Evolutionary conservation across 2,329 filamentous ascomycete species (phyloP).

Genomic region (Cladobotryum mycophilum): DNA sequence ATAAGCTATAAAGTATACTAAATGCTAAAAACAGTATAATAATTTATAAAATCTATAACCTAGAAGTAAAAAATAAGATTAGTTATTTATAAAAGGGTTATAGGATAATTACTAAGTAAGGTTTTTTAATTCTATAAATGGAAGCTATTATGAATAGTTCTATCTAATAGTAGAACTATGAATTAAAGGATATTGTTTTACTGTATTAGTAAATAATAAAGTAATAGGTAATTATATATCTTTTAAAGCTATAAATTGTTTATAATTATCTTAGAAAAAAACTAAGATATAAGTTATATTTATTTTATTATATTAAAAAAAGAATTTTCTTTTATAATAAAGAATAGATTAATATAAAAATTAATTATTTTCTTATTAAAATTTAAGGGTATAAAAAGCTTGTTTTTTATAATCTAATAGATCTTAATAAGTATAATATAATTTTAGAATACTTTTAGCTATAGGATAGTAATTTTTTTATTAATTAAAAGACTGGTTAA

Average conservation of each 20-base stretch:
- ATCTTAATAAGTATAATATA: no score
- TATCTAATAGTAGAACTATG: neutral
- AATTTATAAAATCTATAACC: neutral
- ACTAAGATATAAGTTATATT: neutral
- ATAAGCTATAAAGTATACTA: neutral
- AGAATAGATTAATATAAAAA: no score
- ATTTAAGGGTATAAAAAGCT: no score
- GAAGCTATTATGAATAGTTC: neutral
- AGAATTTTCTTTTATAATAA: constrained; percentile 1
- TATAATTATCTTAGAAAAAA: neutral
- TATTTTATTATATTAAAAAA: neutral
- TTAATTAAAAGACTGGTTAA: no score
- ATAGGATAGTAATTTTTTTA: no score
- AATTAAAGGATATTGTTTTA: no score
- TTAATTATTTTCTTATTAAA: no score
- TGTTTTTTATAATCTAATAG: no score
- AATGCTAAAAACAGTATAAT: neutral
- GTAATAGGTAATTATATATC: no score
- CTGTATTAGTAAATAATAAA: no score
- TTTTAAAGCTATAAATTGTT: no score
- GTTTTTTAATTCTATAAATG: neutral
- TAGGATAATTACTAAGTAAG: neutral
- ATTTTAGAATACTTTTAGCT: no score
- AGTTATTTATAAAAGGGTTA: neutral
- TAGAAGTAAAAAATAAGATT: neutral